phyloP scores from a whole-genome alignment of 306 rosid species.

The Begonia fuchsioides region DNA sequence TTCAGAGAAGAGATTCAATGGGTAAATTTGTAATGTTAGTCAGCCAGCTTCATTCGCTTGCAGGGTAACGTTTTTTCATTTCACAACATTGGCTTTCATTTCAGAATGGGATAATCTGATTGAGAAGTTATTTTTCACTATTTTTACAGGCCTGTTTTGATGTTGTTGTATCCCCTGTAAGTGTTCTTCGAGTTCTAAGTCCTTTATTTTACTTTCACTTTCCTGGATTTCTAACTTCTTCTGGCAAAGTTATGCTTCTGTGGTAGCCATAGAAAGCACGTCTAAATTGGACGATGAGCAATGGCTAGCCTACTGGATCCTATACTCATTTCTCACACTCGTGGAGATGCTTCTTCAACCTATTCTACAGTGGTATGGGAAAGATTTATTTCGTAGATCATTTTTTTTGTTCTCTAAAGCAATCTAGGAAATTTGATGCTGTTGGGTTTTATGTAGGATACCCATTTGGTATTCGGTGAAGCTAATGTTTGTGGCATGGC shows the following conservation, averaged over 20 bases:
- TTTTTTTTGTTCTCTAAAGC: background rate
- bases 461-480: conserved; percentile 70
- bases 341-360: conserved; percentile 61
- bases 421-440: background rate
- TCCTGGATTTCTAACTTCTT: no score
- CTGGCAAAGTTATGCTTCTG: conserved; percentile 65
- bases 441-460: conserved; percentile 27
- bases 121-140: background rate
- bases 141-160: conserved; percentile 48
- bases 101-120: background rate
- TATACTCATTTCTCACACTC: conserved; percentile 79
- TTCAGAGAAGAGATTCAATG: conserved; percentile 15
- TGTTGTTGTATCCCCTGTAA: conserved; percentile 76
- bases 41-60: conserved; percentile 47
- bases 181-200: conserved; percentile 6
- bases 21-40: conserved; percentile 42
- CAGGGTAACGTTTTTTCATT: conserved; percentile 40
- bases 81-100: background rate
- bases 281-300: conserved; percentile 65
- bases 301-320: conserved; percentile 95
- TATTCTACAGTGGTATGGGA: conserved; percentile 38
- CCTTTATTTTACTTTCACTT: no score
- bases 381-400: background rate
- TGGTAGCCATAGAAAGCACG: conserved; percentile 64
- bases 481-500: conserved; percentile 62